These are phyloP conservation scores for Allomyces macrogynus DNA, from an alignment of 192 early-diverging fungal genomes.

Conservation along the genomic window DNA sequence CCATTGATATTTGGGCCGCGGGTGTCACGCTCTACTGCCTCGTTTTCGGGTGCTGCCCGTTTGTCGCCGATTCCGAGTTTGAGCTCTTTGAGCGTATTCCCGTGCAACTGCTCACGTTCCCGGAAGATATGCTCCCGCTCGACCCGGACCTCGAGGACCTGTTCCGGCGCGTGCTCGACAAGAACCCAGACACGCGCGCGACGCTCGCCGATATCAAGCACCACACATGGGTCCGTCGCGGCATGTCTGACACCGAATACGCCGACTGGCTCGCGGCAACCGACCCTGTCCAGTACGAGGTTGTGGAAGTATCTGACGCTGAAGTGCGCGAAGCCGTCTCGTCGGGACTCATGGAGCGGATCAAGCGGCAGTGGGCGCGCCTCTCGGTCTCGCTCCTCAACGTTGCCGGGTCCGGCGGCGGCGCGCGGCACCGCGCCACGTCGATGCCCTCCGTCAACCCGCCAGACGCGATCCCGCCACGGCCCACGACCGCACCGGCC, in stretches of 20 bases:
- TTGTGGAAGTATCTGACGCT: conserved; percentile 56
- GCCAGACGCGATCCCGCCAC: background rate
- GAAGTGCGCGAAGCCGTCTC: conserved; percentile 50
- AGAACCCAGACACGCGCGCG: conserved; percentile 65
- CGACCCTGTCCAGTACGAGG: conserved; percentile 45
- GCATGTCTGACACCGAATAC: conserved; percentile 33
- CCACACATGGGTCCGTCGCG: conserved; percentile 75
- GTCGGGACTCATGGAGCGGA: background rate
- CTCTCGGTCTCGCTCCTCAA: background rate
- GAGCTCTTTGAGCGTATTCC: conserved; percentile 87
- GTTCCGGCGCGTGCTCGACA: conserved; percentile 52
- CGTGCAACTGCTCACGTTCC: conserved; percentile 37
- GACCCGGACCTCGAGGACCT: conserved; percentile 47
- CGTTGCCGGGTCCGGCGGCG: background rate
- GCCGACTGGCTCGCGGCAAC: conserved; percentile 54
- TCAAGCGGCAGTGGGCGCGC: background rate
- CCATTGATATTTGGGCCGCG: conserved; percentile 95
- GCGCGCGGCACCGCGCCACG: background rate
- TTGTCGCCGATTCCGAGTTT: conserved; percentile 83
- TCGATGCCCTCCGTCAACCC: background rate
- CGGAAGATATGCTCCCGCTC: conserved; percentile 10
- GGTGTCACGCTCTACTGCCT: conserved; percentile 92
- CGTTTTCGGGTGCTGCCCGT: conserved; percentile 77
- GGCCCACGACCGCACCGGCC: background rate
- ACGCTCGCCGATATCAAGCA: conserved; percentile 74